phyloP scores from a whole-genome alignment of 352 stramenopile species.

The Blastocystis hominis region DNA sequence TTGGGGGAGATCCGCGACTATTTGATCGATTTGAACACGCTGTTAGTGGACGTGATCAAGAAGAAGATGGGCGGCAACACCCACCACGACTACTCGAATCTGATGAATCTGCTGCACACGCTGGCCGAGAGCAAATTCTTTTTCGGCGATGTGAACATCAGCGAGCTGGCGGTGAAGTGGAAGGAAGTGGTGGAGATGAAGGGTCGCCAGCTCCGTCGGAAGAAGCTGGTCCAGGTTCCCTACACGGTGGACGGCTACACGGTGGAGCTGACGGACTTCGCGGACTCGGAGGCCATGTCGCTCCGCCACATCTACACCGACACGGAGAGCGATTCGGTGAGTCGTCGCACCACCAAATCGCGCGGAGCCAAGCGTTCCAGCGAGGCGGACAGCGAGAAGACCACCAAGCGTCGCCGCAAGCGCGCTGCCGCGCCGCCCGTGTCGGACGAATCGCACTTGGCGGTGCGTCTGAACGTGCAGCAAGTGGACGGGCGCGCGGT shows the following conservation, averaged over 20 bases:
- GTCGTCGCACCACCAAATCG: background rate
- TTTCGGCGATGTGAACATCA: conserved; percentile 16
- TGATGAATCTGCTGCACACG: conserved; percentile 42
- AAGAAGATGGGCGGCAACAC: conserved; percentile 70
- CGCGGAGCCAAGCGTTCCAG: background rate
- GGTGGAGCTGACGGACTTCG: conserved; percentile 28
- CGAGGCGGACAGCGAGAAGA: conserved; percentile 28
- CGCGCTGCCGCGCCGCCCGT: background rate
- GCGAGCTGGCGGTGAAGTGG: conserved; percentile 13
- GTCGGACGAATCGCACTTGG: background rate
- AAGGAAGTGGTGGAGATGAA: conserved; percentile 55
- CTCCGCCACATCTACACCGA: conserved; percentile 12
- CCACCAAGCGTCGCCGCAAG: background rate
- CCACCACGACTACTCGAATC: conserved; percentile 26
- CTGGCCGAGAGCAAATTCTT: conserved; percentile 33
- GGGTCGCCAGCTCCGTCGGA: conserved; percentile 32
- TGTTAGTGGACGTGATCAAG: conserved; percentile 72
- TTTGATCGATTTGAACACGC: conserved; percentile 69
- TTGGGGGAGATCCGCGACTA: conserved; percentile 74
- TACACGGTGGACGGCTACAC: conserved; percentile 26
- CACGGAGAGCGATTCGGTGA: background rate
- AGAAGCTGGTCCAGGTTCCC: background rate
- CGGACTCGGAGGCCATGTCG: background rate
- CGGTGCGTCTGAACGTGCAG: background rate
- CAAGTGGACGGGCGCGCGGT: background rate